These are phyloP conservation scores for Mucor velutinosus DNA, from an alignment of 371 early-diverging fungal species.

Conservation along the genomic window DNA sequence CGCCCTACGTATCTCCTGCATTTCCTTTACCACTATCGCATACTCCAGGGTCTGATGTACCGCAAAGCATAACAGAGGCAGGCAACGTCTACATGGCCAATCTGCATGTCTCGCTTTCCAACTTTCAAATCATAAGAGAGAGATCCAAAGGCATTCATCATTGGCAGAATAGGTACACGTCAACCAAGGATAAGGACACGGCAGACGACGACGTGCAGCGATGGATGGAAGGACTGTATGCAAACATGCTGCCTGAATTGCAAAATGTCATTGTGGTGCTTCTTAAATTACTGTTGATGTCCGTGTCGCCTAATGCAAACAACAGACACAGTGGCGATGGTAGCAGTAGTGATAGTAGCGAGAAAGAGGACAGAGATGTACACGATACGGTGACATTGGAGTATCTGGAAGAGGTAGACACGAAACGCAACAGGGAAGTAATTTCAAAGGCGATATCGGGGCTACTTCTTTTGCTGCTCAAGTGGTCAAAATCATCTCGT, in stretches of 20 bases:
- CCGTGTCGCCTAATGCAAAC: conserved; percentile 15
- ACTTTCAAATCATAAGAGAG: conserved; percentile 59
- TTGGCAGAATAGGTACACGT: conserved; percentile 20
- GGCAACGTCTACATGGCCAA: conserved; percentile 57
- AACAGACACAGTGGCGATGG: background rate
- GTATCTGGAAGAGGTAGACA: conserved; percentile 52
- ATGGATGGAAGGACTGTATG: conserved; percentile 15
- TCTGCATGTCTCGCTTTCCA: conserved; percentile 63
- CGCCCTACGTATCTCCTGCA: conserved; percentile 1
- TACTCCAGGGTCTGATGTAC: conserved; percentile 33
- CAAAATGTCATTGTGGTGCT: conserved; percentile 51
- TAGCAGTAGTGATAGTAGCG: background rate
- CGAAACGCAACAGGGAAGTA: conserved; percentile 68
- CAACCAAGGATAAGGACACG: background rate
- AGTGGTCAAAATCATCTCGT: conserved; percentile 75
- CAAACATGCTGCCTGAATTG: conserved; percentile 38
- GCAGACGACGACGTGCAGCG: background rate
- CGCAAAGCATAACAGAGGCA: conserved; percentile 62
- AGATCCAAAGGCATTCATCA: conserved; percentile 47
- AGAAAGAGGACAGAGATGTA: background rate
- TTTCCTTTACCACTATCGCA: conserved; percentile 2
- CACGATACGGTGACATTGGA: background rate
- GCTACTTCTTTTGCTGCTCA: conserved; percentile 67
- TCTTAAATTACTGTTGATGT: conserved; percentile 43
- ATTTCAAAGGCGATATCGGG: conserved; percentile 77